Evolutionary conservation across 805 yeast genomes (phyloP).

Genomic region (Phaffomyces antillensis): DNA sequence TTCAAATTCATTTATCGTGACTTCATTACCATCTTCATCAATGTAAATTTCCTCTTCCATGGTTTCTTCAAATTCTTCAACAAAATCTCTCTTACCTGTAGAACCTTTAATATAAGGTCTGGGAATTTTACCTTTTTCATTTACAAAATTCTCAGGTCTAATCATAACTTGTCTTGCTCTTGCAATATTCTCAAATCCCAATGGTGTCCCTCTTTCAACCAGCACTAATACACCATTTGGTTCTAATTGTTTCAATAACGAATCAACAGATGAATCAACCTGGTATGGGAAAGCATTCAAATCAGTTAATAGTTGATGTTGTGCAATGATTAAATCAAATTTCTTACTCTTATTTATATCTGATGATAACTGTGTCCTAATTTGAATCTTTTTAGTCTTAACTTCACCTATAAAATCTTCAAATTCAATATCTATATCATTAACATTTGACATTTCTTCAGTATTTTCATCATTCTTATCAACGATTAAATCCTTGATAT

Average conservation of each 20-base stretch:
- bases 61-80: conserved; percentile 11
- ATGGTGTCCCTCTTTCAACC: conserved; percentile 82
- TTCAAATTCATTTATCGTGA: conserved; percentile 1
- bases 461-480: conserved; percentile 7
- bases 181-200: conserved; percentile 83
- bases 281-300: conserved; percentile 59
- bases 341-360: conserved; percentile 38
- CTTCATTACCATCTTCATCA: conserved; percentile 10
- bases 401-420: conserved; percentile 44
- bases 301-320: conserved; percentile 65
- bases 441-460: background rate
- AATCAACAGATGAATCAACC: conserved; percentile 60
- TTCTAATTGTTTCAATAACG: conserved; percentile 50
- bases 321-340: conserved; percentile 79
- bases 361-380: conserved; percentile 49
- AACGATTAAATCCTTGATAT: conserved; percentile 12
- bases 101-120: conserved; percentile 58
- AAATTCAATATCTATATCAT: conserved; percentile 19
- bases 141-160: conserved; percentile 66
- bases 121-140: conserved; percentile 57
- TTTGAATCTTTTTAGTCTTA: conserved; percentile 46
- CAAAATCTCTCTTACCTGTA: conserved; percentile 18
- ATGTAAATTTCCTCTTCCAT: conserved; percentile 19
- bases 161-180: conserved; percentile 85
- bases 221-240: conserved; percentile 79